Evolutionary conservation across 306 rosid genomes (phyloP), one percentile per base, ranked within the genome.

Genomic region (Phaseolus lunatus): DNA sequence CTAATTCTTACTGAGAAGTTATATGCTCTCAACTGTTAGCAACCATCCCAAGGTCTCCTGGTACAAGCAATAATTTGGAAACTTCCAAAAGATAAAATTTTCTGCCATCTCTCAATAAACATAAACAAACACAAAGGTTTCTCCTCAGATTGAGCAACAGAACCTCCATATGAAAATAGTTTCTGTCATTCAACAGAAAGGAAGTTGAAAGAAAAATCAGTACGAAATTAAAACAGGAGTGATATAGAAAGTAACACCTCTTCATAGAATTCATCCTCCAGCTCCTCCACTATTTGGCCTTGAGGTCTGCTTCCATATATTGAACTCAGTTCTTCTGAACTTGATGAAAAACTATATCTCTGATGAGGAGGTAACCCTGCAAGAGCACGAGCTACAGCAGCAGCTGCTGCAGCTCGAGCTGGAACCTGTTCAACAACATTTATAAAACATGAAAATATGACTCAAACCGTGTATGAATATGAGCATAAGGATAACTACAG

Each of bases 341-440:
- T 96, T 76, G 99, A 91, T 62, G 97, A 84, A 63, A 96, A 67
- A 80, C 83, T 80, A 75, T 82, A 92, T 80, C 94, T 88, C 85
- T 96, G 97, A 85, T 96, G 96, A 11, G 94, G 98, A 63, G 99
- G 99, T 78, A 96, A 83, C 76, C 97, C 99, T 6, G 98, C 98
- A 70, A 96, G 92, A 73, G 96, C 99, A 81, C 97, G 98, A 23
- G 99, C 99, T 50, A 93, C 98, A 35, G 91, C 99, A 54, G 98
- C 99, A 7, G 99, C 98, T 22, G 99, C 97, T 19, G 92, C 96
- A 66, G 94, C 99, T 71, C 93, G 92, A 19, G 98, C 90, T 1
- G 98, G 98, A 87, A 96, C 99, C 99, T 96, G 89, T 47, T 82
- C 76, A 66, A 73, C 61, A 63, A 70, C 47, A 78, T 70, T 67